Conservation (phyloP, 2,329 filamentous ascomycete genomes). For the Penicillium brevicompactum region DNA sequence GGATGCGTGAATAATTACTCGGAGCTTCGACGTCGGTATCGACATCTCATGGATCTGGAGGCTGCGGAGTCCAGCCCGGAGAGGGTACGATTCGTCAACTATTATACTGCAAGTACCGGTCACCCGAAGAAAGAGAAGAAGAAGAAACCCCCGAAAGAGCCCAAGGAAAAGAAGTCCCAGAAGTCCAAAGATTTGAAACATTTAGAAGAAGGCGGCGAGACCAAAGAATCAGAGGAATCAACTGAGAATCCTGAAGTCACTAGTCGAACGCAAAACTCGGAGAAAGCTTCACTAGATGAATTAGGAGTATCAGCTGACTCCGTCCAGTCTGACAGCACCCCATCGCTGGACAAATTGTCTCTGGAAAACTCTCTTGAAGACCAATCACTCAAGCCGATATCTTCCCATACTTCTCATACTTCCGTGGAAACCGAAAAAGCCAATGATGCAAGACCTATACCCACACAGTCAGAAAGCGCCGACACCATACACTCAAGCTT, state of each 20-base stretch:
- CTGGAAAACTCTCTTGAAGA: slow-evolving; percentile 1
- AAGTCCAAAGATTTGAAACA: background rate
- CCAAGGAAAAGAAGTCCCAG: slow-evolving; percentile 26
- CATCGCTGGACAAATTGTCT: slow-evolving; percentile 1
- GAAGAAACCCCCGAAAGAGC: background rate
- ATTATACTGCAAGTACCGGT: slow-evolving; percentile 85
- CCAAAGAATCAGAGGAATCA: slow-evolving; percentile 19
- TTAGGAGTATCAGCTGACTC: slow-evolving; percentile 12
- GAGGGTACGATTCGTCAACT: slow-evolving; percentile 76
- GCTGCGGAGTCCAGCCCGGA: slow-evolving; percentile 57
- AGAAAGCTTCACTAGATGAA: slow-evolving; percentile 9
- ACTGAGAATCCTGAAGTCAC: slow-evolving; percentile 18
- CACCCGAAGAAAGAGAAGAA: slow-evolving; percentile 29
- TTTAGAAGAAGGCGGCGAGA: slow-evolving; percentile 12
- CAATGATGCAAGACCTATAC: background rate
- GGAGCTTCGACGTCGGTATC: slow-evolving; percentile 70
- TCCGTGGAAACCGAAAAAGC: background rate
- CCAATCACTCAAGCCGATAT: background rate
- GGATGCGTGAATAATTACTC: slow-evolving; percentile 76
- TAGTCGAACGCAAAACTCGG: background rate
- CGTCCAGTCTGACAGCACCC: slow-evolving; percentile 5
- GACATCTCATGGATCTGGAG: slow-evolving; percentile 69
- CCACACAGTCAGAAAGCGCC: background rate
- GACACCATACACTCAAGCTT: slow-evolving; percentile 1
- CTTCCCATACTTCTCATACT: slow-evolving; percentile 4